phyloP scores from a whole-genome alignment of 1,284 basidiomycete species.

The Leccinum pseudoinsigne region DNA sequence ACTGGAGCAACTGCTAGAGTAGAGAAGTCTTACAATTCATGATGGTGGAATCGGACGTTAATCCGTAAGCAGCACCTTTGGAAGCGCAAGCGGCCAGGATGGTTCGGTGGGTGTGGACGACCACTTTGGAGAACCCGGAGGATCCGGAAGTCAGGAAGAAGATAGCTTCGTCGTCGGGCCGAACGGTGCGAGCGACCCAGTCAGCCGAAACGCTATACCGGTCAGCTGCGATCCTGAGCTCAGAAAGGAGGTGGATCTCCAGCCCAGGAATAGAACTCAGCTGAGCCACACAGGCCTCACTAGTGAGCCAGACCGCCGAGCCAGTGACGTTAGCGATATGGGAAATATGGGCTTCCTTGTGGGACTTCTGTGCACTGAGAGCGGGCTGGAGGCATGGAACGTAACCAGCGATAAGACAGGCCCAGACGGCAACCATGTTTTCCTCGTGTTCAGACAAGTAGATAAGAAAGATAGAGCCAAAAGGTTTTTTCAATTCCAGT shows the following conservation, averaged over 20 bases:
- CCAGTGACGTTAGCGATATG: conserved; percentile 24
- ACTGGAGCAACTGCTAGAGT: neutral
- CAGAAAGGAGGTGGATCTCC: conserved; percentile 27
- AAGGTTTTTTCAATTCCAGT: conserved; percentile 22
- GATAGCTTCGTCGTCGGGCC: conserved; percentile 30
- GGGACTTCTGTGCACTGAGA: conserved; percentile 27
- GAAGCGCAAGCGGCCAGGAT: conserved; percentile 28
- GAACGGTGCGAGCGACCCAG: conserved; percentile 13
- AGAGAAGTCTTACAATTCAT: conserved; percentile 24
- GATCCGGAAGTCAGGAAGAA: conserved; percentile 37
- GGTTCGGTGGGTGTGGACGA: conserved; percentile 34
- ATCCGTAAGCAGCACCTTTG: conserved; percentile 22
- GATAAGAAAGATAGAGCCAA: conserved; percentile 25
- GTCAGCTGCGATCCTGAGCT: conserved; percentile 19
- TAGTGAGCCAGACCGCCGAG: conserved; percentile 26
- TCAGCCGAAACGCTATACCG: conserved; percentile 13
- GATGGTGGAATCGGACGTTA: conserved; percentile 27
- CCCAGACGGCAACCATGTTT: conserved; percentile 31
- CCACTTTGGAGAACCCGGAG: conserved; percentile 37
- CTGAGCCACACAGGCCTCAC: conserved; percentile 26
- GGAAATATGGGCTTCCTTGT: conserved; percentile 27
- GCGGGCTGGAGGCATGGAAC: conserved; percentile 31
- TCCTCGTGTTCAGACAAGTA: conserved; percentile 32
- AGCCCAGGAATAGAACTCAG: conserved; percentile 22
- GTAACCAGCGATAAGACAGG: conserved; percentile 28